These are phyloP conservation scores for Pythium sukuiense DNA, from an alignment of 352 stramenopile genomes.

Conservation along the genomic window DNA sequence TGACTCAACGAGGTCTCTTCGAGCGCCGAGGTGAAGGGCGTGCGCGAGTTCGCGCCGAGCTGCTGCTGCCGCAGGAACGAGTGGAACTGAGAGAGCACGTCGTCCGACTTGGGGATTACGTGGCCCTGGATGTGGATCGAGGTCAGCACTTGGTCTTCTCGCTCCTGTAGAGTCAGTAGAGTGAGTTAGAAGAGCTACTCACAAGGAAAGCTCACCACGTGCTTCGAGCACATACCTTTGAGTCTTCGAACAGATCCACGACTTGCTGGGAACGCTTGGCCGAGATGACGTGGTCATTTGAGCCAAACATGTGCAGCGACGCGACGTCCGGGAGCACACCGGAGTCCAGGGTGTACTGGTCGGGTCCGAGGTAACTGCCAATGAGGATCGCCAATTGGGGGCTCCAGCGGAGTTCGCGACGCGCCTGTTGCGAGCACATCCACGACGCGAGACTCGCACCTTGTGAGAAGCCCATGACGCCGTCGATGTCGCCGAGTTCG, in stretches of 20 bases:
- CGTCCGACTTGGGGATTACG: slow-evolving; percentile 75
- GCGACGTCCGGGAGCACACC: slow-evolving; percentile 50
- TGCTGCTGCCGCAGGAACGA: slow-evolving; percentile 46
- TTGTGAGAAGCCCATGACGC: slow-evolving; percentile 84
- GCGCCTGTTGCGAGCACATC: slow-evolving; percentile 74
- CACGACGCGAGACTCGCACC: slow-evolving; percentile 75
- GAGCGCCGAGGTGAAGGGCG: slow-evolving; percentile 21
- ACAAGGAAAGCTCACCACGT: not conserved
- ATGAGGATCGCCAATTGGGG: slow-evolving; percentile 73
- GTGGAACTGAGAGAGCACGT: slow-evolving; percentile 49
- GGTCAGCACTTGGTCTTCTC: slow-evolving; percentile 48
- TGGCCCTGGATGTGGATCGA: slow-evolving; percentile 75
- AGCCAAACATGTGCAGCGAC: slow-evolving; percentile 77
- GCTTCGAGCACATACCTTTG: slow-evolving; percentile 37
- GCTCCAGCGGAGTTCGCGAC: slow-evolving; percentile 61
- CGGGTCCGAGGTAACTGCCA: slow-evolving; percentile 66
- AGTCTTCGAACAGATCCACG: slow-evolving; percentile 58
- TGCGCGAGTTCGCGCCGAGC: slow-evolving; percentile 17
- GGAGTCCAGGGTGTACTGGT: slow-evolving; percentile 53
- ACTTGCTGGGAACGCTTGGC: slow-evolving; percentile 68
- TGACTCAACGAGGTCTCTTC: slow-evolving; percentile 12
- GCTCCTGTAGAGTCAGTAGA: slow-evolving; percentile 25
- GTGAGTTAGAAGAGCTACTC: not conserved
- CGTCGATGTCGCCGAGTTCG: slow-evolving; percentile 64
- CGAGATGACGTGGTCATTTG: slow-evolving; percentile 81